phyloP scores from a whole-genome alignment of 306 rosid species.

The Glycine soja region DNA sequence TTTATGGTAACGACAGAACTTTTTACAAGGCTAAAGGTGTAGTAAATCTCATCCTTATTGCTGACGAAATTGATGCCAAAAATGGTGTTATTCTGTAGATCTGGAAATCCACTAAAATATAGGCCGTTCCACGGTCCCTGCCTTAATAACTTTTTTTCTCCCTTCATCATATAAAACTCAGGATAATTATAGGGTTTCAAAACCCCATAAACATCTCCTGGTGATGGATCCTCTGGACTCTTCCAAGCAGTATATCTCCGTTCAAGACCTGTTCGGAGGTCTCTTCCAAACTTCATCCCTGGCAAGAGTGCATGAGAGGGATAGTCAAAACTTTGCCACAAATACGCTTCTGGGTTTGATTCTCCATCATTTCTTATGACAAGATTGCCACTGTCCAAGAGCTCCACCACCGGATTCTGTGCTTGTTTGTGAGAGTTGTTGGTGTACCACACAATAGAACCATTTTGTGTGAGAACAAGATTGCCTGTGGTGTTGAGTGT shows the following conservation, averaged over 20 bases:
- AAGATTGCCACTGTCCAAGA: slow-evolving; percentile 50
- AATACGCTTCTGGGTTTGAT: not conserved
- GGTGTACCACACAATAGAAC: slow-evolving; percentile 41
- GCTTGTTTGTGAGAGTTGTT: not conserved
- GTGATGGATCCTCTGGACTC: slow-evolving; percentile 54
- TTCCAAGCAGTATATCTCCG: slow-evolving; percentile 52
- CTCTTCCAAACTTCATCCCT: slow-evolving; percentile 60
- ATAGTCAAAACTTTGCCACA: slow-evolving; percentile 67
- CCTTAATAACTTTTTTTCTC: not conserved
- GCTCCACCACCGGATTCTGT: slow-evolving; percentile 33
- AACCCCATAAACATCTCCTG: slow-evolving; percentile 35
- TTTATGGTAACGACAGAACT: not conserved
- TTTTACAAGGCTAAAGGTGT: not conserved
- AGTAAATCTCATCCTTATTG: not conserved
- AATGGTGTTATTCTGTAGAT: not conserved
- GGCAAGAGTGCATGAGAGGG: slow-evolving; percentile 62
- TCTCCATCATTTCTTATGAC: slow-evolving; percentile 30
- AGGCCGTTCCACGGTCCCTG: slow-evolving; percentile 45
- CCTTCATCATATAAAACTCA: slow-evolving; percentile 26
- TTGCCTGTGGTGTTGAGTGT: slow-evolving; percentile 16
- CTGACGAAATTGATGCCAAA: not conserved
- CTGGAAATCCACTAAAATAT: not conserved
- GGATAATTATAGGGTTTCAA: slow-evolving; percentile 13
- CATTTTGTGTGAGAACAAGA: slow-evolving; percentile 40
- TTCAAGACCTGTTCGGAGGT: slow-evolving; percentile 44